Evolutionary conservation across 108 stramenopile genomes (phyloP), one percentile per base, ranked within the genome.

Genomic region (Pseudonitzschia delicatissima): DNA sequence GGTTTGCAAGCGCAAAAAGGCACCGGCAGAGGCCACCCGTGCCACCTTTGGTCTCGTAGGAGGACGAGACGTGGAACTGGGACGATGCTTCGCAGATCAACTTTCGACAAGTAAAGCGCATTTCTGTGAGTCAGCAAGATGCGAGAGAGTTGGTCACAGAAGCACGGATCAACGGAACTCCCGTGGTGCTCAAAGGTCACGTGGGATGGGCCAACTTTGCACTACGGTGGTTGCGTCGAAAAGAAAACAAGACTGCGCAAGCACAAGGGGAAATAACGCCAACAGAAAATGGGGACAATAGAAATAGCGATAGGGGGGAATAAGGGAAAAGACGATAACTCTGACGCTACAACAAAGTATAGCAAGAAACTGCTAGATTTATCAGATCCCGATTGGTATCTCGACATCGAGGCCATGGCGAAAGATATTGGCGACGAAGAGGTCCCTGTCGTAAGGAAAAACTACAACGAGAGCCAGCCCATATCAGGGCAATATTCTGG

Each of bases 201-300:
- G 59, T 77, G 18, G 86, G 91, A 9, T 89, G 87, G 87, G 82
- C 91, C 2, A 67, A 81, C 35, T 92, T 92, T 80, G 86, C 91
- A 4, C 36, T 67, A 20, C 70, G 82, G 18, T 92, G 91, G 91
- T 69, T 91, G 15, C 62, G 44, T 21, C 31, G 50, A 31, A 39
- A 2, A 21, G 20, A 8, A 17, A 23, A 18, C 47, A 23, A 48
- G 20, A 17, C 47, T 6, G 17, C 20, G 20, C 21, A 9, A 2
- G 23, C 21, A 2, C 9, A 2, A 18, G 21, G 21, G 21, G 21
- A 48, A 8, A 21, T 5, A 9, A 21, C 20, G 2, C 21, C 1
- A 21, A 17, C 47, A 48, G 20, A 48, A 48, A 48, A 39, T 8
- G 37, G 37, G 8, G 37, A 11, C 37, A n/a, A n/a, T n/a, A n/a